phyloP scores from a whole-genome alignment of 768 basidiomycete species.

The Lepiota subincarnata region DNA sequence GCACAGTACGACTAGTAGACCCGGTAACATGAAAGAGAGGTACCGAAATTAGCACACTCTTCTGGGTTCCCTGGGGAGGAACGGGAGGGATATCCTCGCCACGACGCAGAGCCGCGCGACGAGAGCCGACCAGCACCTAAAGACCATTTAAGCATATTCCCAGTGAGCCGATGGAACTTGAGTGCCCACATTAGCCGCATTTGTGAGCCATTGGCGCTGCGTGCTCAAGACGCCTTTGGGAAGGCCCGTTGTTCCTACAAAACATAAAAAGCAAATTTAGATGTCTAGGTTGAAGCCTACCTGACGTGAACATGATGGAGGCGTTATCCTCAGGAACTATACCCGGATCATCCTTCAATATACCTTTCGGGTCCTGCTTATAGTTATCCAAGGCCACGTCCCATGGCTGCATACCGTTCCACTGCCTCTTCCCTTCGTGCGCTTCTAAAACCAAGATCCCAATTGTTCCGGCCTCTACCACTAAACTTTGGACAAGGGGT shows the following conservation, averaged over 20 bases:
- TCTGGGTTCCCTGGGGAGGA: conserved; percentile 33
- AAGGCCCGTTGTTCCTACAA: conserved; percentile 20
- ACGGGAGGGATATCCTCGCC: conserved; percentile 31
- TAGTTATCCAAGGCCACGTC: conserved; percentile 31
- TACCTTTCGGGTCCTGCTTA: conserved; percentile 23
- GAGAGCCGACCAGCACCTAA: conserved; percentile 29
- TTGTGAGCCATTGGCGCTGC: conserved; percentile 45
- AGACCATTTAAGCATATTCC: background rate
- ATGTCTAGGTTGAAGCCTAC: conserved; percentile 20
- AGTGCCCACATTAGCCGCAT: conserved; percentile 37
- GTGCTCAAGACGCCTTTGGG: conserved; percentile 50
- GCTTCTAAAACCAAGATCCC: conserved; percentile 39
- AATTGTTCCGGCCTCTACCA: conserved; percentile 24
- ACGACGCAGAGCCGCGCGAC: conserved; percentile 33
- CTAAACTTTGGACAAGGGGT: conserved; percentile 23
- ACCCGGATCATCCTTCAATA: conserved; percentile 27
- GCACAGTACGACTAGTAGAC: conserved; percentile 22
- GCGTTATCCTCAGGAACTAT: conserved; percentile 45
- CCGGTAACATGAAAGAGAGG: conserved; percentile 62
- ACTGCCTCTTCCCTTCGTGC: conserved; percentile 37
- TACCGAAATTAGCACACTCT: conserved; percentile 41
- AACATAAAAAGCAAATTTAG: conserved; percentile 2
- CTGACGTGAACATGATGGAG: conserved; percentile 51
- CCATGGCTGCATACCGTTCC: conserved; percentile 39
- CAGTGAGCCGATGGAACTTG: background rate